Percentiles rank a stretch among this genome's conserved stretches.
phyloP scores from a whole-genome alignment of 306 rosid species.

The Geum urbanum region DNA sequence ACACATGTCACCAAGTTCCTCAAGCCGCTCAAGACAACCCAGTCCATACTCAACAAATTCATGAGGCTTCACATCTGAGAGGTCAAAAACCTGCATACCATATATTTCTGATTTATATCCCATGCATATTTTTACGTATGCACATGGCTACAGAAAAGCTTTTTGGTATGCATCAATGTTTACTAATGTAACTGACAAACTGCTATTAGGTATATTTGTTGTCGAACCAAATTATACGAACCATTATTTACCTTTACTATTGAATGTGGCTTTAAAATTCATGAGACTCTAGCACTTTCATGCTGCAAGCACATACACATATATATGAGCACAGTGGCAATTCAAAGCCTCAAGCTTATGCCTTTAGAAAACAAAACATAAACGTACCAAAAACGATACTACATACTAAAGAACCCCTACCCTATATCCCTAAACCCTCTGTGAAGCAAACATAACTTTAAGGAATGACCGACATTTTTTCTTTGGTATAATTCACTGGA shows the following conservation, averaged over 20 bases:
- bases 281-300: neutral
- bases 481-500: neutral
- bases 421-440: neutral
- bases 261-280: neutral
- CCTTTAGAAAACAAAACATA: neutral
- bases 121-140: neutral
- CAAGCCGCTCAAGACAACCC: constrained; percentile 74
- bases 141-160: constrained; percentile 7
- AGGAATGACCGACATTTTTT: neutral
- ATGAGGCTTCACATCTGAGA: constrained; percentile 84
- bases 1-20: constrained; percentile 58
- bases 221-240: neutral
- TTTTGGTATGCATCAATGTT: neutral
- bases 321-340: neutral
- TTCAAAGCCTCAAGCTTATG: neutral
- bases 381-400: too few species aligned
- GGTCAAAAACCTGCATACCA: constrained; percentile 70
- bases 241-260: neutral
- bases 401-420: neutral
- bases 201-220: neutral
- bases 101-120: constrained; percentile 6
- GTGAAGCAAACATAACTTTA: neutral
- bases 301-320: neutral
- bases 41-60: constrained; percentile 83
- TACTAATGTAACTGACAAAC: neutral